phyloP scores from a whole-genome alignment of 1,284 basidiomycete species.

The Puccinia coronata region DNA sequence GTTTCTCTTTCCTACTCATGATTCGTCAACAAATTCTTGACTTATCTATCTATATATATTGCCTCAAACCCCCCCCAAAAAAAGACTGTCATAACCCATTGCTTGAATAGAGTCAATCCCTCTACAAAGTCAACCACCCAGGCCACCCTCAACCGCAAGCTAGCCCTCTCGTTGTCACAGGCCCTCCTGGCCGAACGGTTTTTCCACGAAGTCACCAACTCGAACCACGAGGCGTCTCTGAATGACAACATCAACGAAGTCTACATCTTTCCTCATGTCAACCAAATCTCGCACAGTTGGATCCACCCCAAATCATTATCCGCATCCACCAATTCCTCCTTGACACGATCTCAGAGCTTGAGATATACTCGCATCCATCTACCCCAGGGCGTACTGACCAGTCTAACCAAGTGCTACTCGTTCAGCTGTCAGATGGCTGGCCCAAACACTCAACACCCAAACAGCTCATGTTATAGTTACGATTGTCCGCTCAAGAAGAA shows the following conservation, averaged over 20 bases:
- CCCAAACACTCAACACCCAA: not conserved
- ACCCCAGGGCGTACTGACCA: constrained; percentile 34
- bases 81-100: constrained; percentile 38
- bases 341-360: constrained; percentile 63
- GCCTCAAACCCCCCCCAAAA: too few relatives aligned
- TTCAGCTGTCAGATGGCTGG: constrained; percentile 71
- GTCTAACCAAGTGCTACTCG: constrained; percentile 61
- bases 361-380: not conserved
- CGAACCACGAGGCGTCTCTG: constrained; percentile 64
- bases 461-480: constrained; percentile 27
- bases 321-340: constrained; percentile 52
- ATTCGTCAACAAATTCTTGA: not conserved
- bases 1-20: constrained; percentile 58
- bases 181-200: constrained; percentile 28
- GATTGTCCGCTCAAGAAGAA: constrained; percentile 31
- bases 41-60: too few relatives aligned
- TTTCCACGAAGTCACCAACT: constrained; percentile 38
- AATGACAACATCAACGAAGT: constrained; percentile 92
- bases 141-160: constrained; percentile 38
- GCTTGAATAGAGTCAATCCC: constrained; percentile 36
- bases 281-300: constrained; percentile 55
- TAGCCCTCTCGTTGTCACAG: constrained; percentile 26
- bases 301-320: constrained; percentile 59
- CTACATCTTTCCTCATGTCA: constrained; percentile 91
- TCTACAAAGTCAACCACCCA: constrained; percentile 44